phyloP scores from a whole-genome alignment of 148 eudicot species.

The Rhododendron henanense region DNA sequence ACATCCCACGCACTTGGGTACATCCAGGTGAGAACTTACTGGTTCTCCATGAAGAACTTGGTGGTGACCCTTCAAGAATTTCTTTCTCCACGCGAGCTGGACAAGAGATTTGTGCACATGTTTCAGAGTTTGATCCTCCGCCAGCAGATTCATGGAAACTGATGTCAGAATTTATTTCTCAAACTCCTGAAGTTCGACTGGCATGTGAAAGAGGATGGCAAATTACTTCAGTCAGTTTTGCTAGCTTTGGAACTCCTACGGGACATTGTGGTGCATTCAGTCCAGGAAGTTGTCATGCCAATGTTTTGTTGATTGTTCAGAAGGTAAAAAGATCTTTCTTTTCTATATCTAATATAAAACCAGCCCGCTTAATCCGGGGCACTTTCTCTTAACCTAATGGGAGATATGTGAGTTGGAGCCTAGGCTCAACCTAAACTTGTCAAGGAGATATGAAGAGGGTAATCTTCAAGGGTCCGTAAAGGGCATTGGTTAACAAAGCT shows the following conservation, averaged over 20 bases:
- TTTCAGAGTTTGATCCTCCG: slow-evolving; percentile 38
- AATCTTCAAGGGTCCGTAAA: background rate
- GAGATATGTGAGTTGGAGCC: background rate
- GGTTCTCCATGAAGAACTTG: slow-evolving; percentile 49
- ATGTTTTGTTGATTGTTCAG: slow-evolving; percentile 24
- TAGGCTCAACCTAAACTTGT: background rate
- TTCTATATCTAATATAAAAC: no score
- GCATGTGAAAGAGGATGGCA: slow-evolving; percentile 37
- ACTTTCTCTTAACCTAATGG: background rate
- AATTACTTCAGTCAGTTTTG: slow-evolving; percentile 34
- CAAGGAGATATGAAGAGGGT: background rate
- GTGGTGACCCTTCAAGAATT: slow-evolving; percentile 47
- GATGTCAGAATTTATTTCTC: slow-evolving; percentile 14
- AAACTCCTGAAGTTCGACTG: slow-evolving; percentile 30
- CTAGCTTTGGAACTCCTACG: slow-evolving; percentile 44
- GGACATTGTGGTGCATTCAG: slow-evolving; percentile 38
- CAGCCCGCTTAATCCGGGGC: background rate
- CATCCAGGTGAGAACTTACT: slow-evolving; percentile 40
- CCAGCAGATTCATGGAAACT: slow-evolving; percentile 39
- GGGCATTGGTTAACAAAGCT: no score
- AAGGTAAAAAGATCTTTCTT: slow-evolving; percentile 26
- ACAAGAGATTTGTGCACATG: slow-evolving; percentile 31
- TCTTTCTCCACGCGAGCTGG: slow-evolving; percentile 25
- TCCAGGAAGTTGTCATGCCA: slow-evolving; percentile 35
- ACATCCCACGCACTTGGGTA: slow-evolving; percentile 53